Evolutionary conservation across 768 basidiomycete species (phyloP).

Genomic region (Naganishia randhawae): DNA sequence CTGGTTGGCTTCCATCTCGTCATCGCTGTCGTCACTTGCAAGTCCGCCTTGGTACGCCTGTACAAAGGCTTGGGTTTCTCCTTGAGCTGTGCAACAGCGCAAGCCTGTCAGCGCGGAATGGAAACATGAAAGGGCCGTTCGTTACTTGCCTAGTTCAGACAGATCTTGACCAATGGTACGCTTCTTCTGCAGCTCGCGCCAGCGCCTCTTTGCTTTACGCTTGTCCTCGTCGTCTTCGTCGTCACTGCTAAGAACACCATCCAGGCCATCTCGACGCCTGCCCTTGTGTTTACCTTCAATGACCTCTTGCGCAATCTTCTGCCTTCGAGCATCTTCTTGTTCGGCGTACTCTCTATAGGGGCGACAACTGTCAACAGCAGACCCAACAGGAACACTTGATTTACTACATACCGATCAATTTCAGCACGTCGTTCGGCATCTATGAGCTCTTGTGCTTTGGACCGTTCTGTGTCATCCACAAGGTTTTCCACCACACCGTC

Average conservation of each 20-base stretch:
- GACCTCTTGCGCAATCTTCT: constrained; percentile 25
- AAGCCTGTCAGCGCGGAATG: neutral
- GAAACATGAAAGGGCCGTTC: neutral
- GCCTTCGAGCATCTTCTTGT: constrained; percentile 22
- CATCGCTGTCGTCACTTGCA: constrained; percentile 15
- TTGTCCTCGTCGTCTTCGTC: constrained; percentile 22
- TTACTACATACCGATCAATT: constrained; percentile 14
- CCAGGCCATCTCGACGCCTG: constrained; percentile 7
- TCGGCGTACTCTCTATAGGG: constrained; percentile 2
- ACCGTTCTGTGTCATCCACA: constrained; percentile 15
- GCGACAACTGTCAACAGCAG: neutral
- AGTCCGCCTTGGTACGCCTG: constrained; percentile 22
- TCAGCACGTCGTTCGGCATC: constrained; percentile 9
- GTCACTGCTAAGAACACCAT: constrained; percentile 16
- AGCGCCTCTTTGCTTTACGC: constrained; percentile 2
- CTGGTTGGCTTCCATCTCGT: neutral
- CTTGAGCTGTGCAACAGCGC: neutral
- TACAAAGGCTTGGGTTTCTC: constrained; percentile 17
- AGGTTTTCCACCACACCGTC: constrained; percentile 21
- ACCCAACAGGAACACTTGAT: neutral
- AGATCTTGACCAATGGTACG: constrained; percentile 6
- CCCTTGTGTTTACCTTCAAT: constrained; percentile 23
- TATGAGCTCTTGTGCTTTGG: neutral
- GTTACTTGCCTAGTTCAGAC: constrained; percentile 7
- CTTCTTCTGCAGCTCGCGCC: constrained; percentile 16